Evolutionary conservation across 208 protist genomes (phyloP).

Genomic region (Novymonas esmeraldas): DNA sequence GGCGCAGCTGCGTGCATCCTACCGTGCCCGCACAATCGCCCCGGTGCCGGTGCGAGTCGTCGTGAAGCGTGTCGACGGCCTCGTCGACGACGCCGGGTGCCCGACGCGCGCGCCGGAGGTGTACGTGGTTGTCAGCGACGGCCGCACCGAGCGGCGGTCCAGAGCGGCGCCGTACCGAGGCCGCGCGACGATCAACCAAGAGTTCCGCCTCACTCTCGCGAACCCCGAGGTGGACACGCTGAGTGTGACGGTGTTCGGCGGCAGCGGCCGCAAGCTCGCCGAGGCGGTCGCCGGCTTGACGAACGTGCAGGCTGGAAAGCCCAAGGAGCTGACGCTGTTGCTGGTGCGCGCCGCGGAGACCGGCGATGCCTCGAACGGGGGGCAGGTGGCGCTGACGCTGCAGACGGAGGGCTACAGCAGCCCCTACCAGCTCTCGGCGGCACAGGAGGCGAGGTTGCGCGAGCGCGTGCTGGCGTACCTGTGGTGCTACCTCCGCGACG

Average conservation of each 20-base stretch:
- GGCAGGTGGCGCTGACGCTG: conserved; percentile 51
- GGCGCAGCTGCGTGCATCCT: conserved; percentile 22
- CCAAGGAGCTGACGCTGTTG: conserved; percentile 57
- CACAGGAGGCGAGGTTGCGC: conserved; percentile 45
- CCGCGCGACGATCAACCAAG: conserved; percentile 54
- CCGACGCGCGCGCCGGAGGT: conserved; percentile 47
- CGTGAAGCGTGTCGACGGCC: conserved; percentile 48
- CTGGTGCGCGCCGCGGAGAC: conserved; percentile 76
- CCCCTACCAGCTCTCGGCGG: conserved; percentile 32
- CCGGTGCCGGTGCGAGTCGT: conserved; percentile 51
- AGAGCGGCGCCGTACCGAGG: conserved; percentile 49
- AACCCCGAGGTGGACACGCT: conserved; percentile 47
- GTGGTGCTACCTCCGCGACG: conserved; percentile 79
- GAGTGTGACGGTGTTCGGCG: conserved; percentile 50
- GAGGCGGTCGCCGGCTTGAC: conserved; percentile 66
- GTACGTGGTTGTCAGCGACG: conserved; percentile 48
- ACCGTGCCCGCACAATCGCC: conserved; percentile 13
- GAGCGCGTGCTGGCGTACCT: conserved; percentile 72
- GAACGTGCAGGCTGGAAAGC: conserved; percentile 46
- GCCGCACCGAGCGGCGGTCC: conserved; percentile 32
- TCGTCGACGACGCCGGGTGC: conserved; percentile 47
- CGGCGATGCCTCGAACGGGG: conserved; percentile 60
- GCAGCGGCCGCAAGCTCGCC: conserved; percentile 53
- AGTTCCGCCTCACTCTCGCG: conserved; percentile 46
- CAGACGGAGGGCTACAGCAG: conserved; percentile 53